A percentile compares a stretch with the other conserved stretches of the same genome.
These are phyloP conservation scores for Talaromyces borbonicus DNA, from an alignment of 495 filamentous ascomycete species.

Conservation along the genomic window DNA sequence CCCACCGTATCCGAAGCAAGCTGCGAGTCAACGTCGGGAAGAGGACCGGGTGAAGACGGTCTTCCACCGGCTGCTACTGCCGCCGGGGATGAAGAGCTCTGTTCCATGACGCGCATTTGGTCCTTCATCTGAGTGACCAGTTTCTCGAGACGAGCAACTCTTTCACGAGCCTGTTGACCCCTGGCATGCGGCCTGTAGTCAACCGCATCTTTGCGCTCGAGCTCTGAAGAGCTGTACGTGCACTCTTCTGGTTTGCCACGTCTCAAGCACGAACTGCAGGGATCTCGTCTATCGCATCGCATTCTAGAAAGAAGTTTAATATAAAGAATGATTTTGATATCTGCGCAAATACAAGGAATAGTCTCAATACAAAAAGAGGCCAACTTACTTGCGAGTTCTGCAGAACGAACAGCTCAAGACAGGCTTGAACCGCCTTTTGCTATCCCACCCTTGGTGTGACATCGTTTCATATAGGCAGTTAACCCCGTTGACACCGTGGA, in stretches of 20 bases:
- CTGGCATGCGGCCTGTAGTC: conserved; percentile 5
- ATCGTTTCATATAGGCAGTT: no score
- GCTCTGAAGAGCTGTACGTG: conserved; percentile 2
- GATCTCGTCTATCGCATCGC: conserved; percentile 5
- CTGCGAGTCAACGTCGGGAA: neutral
- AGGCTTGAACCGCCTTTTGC: conserved; percentile 1
- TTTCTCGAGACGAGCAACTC: conserved; percentile 4
- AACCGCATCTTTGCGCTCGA: conserved; percentile 2
- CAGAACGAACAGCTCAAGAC: conserved; percentile 4
- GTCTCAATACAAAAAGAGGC: neutral
- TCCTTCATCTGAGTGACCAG: conserved; percentile 7
- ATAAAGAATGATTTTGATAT: no score
- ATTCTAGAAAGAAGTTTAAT: neutral
- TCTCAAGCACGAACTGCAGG: conserved; percentile 1
- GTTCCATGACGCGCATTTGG: neutral
- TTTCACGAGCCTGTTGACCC: neutral
- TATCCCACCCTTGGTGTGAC: neutral
- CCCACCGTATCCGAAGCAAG: conserved; percentile 1
- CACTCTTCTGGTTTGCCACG: conserved; percentile 4
- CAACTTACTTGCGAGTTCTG: conserved; percentile 6
- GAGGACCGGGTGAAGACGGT: neutral
- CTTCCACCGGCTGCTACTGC: neutral
- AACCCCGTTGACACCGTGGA: no score
- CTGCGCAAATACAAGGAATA: neutral
- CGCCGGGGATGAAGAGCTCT: neutral